phyloP scores from a whole-genome alignment of 2,329 filamentous ascomycete species.

The Colletotrichum salicis region DNA sequence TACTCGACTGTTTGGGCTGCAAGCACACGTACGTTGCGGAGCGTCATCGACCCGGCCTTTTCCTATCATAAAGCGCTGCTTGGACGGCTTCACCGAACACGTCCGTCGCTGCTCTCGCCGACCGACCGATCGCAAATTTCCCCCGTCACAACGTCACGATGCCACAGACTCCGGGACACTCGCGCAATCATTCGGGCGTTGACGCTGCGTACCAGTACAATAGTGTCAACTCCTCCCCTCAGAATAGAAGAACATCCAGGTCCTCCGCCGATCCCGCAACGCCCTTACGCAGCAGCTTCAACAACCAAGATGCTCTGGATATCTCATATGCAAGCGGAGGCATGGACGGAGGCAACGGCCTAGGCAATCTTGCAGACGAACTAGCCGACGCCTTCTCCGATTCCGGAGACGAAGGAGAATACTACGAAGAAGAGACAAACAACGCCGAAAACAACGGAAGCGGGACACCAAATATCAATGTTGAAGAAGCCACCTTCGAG shows the following conservation, averaged over 20 bases:
- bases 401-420: conserved; percentile 69
- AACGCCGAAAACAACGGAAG: conserved; percentile 41
- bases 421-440: conserved; percentile 51
- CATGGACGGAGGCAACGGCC: conserved; percentile 61
- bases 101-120: neutral
- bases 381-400: conserved; percentile 78
- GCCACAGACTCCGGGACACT: conserved; percentile 68
- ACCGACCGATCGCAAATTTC: neutral
- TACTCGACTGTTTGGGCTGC: conserved; percentile 5
- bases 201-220: conserved; percentile 51
- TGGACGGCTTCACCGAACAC: conserved; percentile 2
- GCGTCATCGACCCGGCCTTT: conserved; percentile 15
- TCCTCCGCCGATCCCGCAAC: conserved; percentile 62
- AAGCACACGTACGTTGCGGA: conserved; percentile 17
- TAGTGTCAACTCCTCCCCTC: conserved; percentile 57
- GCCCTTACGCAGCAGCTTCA: conserved; percentile 59
- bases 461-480: conserved; percentile 36
- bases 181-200: conserved; percentile 66
- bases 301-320: conserved; percentile 59
- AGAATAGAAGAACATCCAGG: conserved; percentile 60
- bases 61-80: neutral
- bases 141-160: conserved; percentile 43
- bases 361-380: conserved; percentile 85
- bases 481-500: conserved; percentile 42
- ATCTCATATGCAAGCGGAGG: conserved; percentile 57